Evolutionary conservation across 176 grass and related monocot genomes (phyloP), one percentile per base, ranked within the genome.

Genomic region (Oryza nivara): DNA sequence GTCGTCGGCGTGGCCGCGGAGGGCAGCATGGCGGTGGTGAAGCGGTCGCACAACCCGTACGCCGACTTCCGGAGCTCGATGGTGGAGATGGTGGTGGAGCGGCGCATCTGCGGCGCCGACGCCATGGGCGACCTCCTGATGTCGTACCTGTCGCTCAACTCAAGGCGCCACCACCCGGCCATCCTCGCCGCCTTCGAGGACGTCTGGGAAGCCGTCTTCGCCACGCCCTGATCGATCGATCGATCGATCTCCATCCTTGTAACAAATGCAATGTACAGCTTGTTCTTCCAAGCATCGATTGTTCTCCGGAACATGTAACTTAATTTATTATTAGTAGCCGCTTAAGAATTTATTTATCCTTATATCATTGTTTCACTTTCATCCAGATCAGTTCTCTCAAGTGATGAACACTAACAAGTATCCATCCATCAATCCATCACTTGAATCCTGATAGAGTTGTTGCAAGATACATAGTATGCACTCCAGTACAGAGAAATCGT

Each of bases 51-150:
- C 58, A 72, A 97, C 60, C 94, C 94, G 16, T 97, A 93, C 78
- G 82, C 67, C 15, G 91, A 97, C 65, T 97, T 97, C 89, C 85
- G 85, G 87, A 90, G 87, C 56, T 97, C 94, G 35, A 97, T 97
- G 94, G 91, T 67, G 73, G 94, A 97, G 82, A 97, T 97, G 94
- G 82, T 97, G 16, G 61, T 80, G 43, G 88, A 87, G 78, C 72
- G 48, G 70, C 63, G 73, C 46, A 45, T 92, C 82, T 67, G 80
- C 19, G 49, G 71, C 70, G 68, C 78, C 36, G 88, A 83, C 45
- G 89, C 87, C 34, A 77, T 97, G 74, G 80, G 73, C 60, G 77
- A 83, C 36, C 89, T 97, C 46, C 90, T 97, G 61, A 68, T 68
- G 30, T 88, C 79, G 26, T 97, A 93, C 77, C 85, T 97, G 44